Conservation (phyloP, 768 basidiomycete species). For the Nidularia pulvinata region DNA sequence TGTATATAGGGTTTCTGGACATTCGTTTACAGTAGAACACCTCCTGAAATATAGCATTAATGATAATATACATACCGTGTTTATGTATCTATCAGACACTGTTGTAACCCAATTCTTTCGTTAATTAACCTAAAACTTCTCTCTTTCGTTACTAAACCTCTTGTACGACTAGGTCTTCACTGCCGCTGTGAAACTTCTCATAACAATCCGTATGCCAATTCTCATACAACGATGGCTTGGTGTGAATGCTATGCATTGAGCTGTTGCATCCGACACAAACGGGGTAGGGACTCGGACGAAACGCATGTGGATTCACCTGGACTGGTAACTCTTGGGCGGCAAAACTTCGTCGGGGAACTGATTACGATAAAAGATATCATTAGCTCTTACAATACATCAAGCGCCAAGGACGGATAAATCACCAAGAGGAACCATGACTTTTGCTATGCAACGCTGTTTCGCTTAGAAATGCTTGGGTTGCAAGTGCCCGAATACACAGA, state of each 20-base stretch:
- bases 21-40: no score
- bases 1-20: no score
- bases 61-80: no score
- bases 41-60: no score
- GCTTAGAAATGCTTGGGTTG: no score
- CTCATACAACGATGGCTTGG: background rate
- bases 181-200: background rate
- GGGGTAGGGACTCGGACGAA: constrained; percentile 3
- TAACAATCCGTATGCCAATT: constrained; percentile 5
- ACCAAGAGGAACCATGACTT: background rate
- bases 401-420: background rate
- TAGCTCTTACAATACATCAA: no score
- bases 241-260: constrained; percentile 3
- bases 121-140: background rate
- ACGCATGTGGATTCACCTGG: background rate
- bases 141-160: background rate
- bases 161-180: background rate
- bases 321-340: background rate
- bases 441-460: no score
- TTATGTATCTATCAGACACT: background rate
- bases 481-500: no score
- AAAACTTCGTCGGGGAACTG: background rate
- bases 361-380: no score
- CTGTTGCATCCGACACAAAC: constrained; percentile 7
- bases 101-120: background rate